Evolutionary conservation across 2,329 filamentous ascomycete species (phyloP), one percentile per base, ranked within the genome.

Genomic region (Exophiala aquamarina): DNA sequence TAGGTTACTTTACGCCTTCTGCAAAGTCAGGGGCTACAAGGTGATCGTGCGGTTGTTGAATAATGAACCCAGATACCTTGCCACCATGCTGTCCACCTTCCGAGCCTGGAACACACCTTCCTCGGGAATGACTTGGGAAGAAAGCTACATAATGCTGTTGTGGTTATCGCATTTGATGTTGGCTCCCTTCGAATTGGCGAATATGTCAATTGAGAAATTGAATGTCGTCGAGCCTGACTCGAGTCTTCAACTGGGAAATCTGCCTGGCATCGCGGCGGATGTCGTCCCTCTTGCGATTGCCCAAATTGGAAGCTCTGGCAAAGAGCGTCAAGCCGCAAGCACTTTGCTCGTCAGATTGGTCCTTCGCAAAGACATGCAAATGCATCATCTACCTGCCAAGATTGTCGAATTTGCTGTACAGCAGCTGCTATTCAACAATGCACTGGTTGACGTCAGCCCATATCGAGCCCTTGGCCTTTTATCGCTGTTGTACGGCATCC

Each of bases 11-110:
- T 97, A 97, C 64, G 86, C 85, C 0, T 86, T 98, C 51, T 96
- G 90, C 76, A 98, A 98, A 69, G 86, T 97, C 41, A 82, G 93
- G 43, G 92, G 93, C 18, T 84, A 93, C 64, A 97, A 97, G 67
- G 86, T 98, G 41, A 85, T 98, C 58, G 83, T 90, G 42, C 82
- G 89, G 33, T 96, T 97, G 63, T 74, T 98, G 56, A 92, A 87
- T 63, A 95, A 93, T 55, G 93, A 97, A 66, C 86, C 90, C 2
- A 85, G 80, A 61, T 86, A 91, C 61, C 78, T 98, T 11, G 91
- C 95, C 64, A 77, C 86, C 1, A 76, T 98, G 51, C 75, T 96
- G 7, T 68, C 70, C 34, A 59, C 59, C 4, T 57, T 61, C 19
- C 47, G 61, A 44, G 8, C 57, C 50, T 42, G 58, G 56, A n/a